These are phyloP conservation scores for Trypanosoma lewisi DNA, from an alignment of 208 protist genomes.

Conservation along the genomic window DNA sequence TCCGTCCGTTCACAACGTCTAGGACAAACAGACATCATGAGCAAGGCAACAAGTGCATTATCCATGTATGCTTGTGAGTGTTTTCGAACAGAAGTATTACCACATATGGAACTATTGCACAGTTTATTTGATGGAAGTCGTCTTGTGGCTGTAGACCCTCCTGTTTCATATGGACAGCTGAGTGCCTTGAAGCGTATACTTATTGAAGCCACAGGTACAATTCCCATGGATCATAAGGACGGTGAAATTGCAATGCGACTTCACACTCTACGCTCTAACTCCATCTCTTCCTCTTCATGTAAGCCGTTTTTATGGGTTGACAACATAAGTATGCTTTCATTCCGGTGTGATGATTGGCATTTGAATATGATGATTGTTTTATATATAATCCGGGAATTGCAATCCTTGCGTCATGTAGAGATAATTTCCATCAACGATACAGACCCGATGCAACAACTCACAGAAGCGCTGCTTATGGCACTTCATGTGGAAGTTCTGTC, in stretches of 20 bases:
- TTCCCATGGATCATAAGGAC: neutral
- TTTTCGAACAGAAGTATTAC: slow-evolving; percentile 20
- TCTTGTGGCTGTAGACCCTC: slow-evolving; percentile 26
- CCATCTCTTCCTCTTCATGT: neutral
- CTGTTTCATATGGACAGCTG: slow-evolving; percentile 26
- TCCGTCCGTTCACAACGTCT: neutral
- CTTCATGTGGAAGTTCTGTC: slow-evolving; percentile 24
- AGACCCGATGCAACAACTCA: slow-evolving; percentile 19
- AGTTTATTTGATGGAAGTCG: slow-evolving; percentile 27
- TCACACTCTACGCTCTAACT: neutral
- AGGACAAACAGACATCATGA: neutral
- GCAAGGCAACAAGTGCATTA: slow-evolving; percentile 6
- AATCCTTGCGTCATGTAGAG: slow-evolving; percentile 19
- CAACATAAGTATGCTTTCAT: slow-evolving; percentile 21
- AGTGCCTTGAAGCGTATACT: slow-evolving; percentile 22
- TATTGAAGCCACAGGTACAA: neutral
- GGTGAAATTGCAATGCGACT: neutral
- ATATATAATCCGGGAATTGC: slow-evolving; percentile 17
- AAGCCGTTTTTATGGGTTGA: slow-evolving; percentile 15
- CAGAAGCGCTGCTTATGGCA: slow-evolving; percentile 29
- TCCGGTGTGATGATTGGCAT: slow-evolving; percentile 22
- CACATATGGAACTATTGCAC: slow-evolving; percentile 32
- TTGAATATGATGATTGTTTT: slow-evolving; percentile 9
- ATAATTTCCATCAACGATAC: slow-evolving; percentile 15
- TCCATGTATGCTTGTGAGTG: slow-evolving; percentile 21